Evolutionary conservation across 257 asterid species (phyloP).

Genomic region (Verbena officinalis): DNA sequence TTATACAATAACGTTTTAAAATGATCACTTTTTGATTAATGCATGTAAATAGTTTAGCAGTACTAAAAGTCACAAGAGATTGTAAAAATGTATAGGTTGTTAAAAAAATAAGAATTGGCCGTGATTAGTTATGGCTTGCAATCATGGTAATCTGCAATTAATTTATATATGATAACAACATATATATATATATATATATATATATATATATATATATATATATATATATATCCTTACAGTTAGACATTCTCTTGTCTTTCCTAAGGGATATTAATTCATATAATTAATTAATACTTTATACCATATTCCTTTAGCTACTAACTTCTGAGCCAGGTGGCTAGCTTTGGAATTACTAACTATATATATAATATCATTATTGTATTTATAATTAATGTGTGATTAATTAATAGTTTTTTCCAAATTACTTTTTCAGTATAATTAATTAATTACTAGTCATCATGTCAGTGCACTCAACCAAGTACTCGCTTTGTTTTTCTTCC

Average conservation of each 20-base stretch:
- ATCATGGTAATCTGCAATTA: conserved; percentile 45
- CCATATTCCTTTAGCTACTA: conserved; percentile 22
- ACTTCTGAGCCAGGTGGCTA: conserved; percentile 24
- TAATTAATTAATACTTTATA: conserved; percentile 21
- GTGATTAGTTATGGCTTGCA: conserved; percentile 41
- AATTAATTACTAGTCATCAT: no score
- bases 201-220: no score
- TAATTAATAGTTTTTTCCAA: no score
- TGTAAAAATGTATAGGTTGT: conserved; percentile 28
- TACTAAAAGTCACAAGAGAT: conserved; percentile 26
- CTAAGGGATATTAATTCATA: conserved; percentile 9
- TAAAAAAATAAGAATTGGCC: conserved; percentile 31
- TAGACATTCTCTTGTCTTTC: conserved; percentile 44
- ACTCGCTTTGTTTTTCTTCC: no score
- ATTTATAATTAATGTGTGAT: no score
- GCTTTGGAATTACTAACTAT: conserved; percentile 21
- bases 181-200: no score
- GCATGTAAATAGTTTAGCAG: no score
- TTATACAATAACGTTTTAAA: no score
- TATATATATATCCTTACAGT: conserved; percentile 41
- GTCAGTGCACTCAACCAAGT: no score
- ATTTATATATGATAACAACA: conserved; percentile 40
- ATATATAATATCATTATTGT: no score
- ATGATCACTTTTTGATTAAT: no score
- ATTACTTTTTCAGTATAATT: no score